phyloP scores from a whole-genome alignment of 1,284 basidiomycete species.

The Cutaneotrichosporon mucoides region DNA sequence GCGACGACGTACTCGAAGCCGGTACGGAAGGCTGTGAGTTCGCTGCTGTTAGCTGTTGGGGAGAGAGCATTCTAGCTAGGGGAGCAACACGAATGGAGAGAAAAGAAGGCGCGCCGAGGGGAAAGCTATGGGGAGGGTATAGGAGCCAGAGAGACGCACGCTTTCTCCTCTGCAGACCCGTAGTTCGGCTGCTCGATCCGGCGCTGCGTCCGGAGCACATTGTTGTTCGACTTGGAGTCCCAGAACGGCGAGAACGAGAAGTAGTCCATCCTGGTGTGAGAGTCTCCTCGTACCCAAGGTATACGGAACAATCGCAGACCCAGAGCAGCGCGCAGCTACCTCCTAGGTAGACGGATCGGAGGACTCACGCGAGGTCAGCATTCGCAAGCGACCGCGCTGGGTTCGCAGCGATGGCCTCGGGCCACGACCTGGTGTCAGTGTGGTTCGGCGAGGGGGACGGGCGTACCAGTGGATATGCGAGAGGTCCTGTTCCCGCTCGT shows the following conservation, averaged over 20 bases:
- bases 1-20: conserved; percentile 46
- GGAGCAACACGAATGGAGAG: too few species aligned
- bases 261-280: conserved; percentile 39
- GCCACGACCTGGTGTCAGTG: conserved; percentile 39
- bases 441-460: background rate
- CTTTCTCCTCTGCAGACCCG: conserved; percentile 40
- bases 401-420: conserved; percentile 43
- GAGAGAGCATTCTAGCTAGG: too few species aligned
- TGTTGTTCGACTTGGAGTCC: conserved; percentile 42
- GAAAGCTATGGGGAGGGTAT: conserved; percentile 17
- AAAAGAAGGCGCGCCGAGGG: too few species aligned
- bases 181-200: conserved; percentile 38
- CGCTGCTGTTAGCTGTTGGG: too few species aligned
- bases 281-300: background rate
- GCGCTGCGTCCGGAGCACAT: conserved; percentile 36
- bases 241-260: conserved; percentile 47
- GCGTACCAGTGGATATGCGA: conserved; percentile 46
- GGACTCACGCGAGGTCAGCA: conserved; percentile 37
- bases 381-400: conserved; percentile 37
- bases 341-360: too few species aligned
- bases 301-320: too few species aligned
- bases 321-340: too few species aligned
- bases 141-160: conserved; percentile 22
- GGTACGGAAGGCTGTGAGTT: conserved; percentile 4
- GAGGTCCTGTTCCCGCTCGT: conserved; percentile 35